Percentiles rank a stretch among this genome's conserved stretches.
Conservation (phyloP, 2,329 filamentous ascomycete species). For the Fusarium phyllophilum region DNA sequence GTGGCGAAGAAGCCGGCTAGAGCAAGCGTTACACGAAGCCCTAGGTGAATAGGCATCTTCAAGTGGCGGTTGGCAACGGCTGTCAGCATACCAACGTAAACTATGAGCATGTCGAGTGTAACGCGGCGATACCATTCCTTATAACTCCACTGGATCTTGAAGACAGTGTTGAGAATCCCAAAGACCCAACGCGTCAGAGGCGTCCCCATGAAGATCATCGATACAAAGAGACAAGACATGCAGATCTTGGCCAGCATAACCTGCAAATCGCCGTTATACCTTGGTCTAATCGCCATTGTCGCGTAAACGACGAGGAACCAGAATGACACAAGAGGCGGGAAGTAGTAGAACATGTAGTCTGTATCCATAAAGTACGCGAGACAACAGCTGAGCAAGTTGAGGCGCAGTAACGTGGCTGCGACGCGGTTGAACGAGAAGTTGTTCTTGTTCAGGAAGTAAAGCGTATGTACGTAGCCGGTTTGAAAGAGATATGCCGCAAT, state of each 20-base stretch:
- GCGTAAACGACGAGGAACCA: constrained; percentile 68
- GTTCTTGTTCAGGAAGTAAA: constrained; percentile 64
- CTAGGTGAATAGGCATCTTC: neutral
- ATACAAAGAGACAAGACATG: constrained; percentile 53
- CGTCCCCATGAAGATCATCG: constrained; percentile 11
- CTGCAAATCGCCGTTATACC: constrained; percentile 54
- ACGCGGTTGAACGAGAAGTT: constrained; percentile 66
- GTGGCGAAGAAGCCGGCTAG: constrained; percentile 43
- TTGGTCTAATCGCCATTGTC: constrained; percentile 56
- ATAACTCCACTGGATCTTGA: constrained; percentile 59
- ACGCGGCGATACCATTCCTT: constrained; percentile 59
- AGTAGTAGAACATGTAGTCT: constrained; percentile 63
- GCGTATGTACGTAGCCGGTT: constrained; percentile 68
- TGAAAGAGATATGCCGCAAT: constrained; percentile 70
- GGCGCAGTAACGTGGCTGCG: constrained; percentile 61
- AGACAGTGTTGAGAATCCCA: constrained; percentile 50
- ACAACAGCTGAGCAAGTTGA: constrained; percentile 64
- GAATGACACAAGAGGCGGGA: constrained; percentile 67
- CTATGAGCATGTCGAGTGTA: constrained; percentile 62
- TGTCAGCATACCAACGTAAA: constrained; percentile 64
- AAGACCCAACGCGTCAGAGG: constrained; percentile 30
- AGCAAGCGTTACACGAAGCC: constrained; percentile 37
- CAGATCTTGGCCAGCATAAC: constrained; percentile 60
- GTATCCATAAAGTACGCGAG: constrained; percentile 67
- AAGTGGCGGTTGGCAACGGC: constrained; percentile 39